A percentile compares a stretch with the other conserved stretches of the same genome.
These are phyloP conservation scores for Trichosporon sp. DNA, from an alignment of 1,284 basidiomycete species.

Conservation along the genomic window DNA sequence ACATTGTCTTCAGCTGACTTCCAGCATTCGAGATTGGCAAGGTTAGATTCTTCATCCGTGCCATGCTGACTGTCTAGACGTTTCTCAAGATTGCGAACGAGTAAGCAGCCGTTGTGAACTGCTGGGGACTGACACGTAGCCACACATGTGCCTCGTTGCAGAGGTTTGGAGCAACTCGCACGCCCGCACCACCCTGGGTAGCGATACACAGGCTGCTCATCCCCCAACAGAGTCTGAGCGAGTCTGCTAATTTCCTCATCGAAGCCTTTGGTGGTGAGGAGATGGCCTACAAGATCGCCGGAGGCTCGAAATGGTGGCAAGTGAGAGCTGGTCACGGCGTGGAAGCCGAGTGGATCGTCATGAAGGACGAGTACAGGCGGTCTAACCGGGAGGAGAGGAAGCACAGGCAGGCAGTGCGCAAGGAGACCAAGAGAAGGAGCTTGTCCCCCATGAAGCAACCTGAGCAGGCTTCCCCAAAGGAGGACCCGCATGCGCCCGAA, in stretches of 20 bases:
- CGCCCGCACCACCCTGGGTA: constrained; percentile 84
- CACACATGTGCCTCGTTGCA: constrained; percentile 83
- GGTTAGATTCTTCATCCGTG: constrained; percentile 50
- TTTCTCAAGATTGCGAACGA: constrained; percentile 60
- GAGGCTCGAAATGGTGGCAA: constrained; percentile 96
- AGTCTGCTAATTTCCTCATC: constrained; percentile 72
- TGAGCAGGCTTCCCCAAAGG: too few species aligned
- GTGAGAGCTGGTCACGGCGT: constrained; percentile 72
- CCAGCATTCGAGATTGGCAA: constrained; percentile 48
- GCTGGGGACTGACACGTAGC: constrained; percentile 34
- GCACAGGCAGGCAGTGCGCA: constrained; percentile 2
- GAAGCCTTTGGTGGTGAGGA: constrained; percentile 79
- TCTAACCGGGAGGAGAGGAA: constrained; percentile 10
- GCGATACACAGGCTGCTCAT: constrained; percentile 71
- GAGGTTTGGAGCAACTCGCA: constrained; percentile 75
- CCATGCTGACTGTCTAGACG: constrained; percentile 49
- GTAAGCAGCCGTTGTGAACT: constrained; percentile 24
- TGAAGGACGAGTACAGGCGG: constrained; percentile 52
- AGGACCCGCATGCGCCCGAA: constrained; percentile 11
- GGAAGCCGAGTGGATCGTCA: constrained; percentile 84
- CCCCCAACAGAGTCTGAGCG: constrained; percentile 60
- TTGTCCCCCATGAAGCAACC: not conserved
- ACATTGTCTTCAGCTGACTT: not conserved
- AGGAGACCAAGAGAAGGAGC: not conserved
- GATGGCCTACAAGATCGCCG: constrained; percentile 66